These are phyloP conservation scores for Centaurea solstitialis DNA, from an alignment of 129 eudicot genomes.

Conservation along the genomic window DNA sequence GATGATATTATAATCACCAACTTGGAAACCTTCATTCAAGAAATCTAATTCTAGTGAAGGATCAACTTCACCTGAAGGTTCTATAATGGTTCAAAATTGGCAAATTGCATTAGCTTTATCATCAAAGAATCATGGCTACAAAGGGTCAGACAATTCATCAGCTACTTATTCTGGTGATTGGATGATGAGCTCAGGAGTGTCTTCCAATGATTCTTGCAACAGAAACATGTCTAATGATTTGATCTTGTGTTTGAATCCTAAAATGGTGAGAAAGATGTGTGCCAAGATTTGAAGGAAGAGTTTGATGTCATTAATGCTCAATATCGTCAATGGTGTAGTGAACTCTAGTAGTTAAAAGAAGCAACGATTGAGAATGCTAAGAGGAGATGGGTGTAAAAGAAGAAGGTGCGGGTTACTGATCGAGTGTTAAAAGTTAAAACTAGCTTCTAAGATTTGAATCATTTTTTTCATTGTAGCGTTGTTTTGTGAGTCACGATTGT, in stretches of 20 bases:
- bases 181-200: constrained; percentile 27
- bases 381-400: constrained; percentile 49
- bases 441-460: constrained; percentile 1
- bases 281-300: constrained; percentile 58
- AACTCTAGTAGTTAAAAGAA: constrained; percentile 50
- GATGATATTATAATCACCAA: constrained; percentile 52
- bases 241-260: neutral
- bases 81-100: constrained; percentile 22
- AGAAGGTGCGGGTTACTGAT: constrained; percentile 23
- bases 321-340: constrained; percentile 41
- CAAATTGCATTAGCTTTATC: constrained; percentile 11
- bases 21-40: constrained; percentile 44
- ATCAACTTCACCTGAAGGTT: constrained; percentile 17
- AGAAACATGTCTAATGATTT: constrained; percentile 27
- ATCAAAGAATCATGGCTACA: neutral
- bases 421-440: constrained; percentile 12
- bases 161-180: constrained; percentile 25
- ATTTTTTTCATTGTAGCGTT: neutral
- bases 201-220: constrained; percentile 17
- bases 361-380: constrained; percentile 67
- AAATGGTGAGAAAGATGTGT: constrained; percentile 26
- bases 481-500: neutral
- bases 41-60: constrained; percentile 17
- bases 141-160: constrained; percentile 21
- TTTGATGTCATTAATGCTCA: constrained; percentile 58